Conservation (phyloP, 208 protist species). For the Blechomonas ayalai region DNA sequence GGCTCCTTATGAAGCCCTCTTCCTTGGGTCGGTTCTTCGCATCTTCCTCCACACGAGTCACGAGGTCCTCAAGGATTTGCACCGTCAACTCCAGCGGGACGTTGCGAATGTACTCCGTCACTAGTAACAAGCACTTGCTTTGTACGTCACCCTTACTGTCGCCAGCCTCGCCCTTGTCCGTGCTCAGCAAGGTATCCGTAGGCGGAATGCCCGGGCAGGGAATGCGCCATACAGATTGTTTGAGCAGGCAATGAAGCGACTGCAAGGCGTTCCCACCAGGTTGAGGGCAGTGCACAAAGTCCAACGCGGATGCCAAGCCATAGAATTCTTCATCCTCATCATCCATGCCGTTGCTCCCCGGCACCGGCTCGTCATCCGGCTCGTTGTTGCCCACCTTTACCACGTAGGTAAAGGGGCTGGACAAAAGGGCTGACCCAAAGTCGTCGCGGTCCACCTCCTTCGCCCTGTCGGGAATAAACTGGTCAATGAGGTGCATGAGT, state of each 20-base stretch:
- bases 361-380: slow-evolving; percentile 14
- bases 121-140: slow-evolving; percentile 59
- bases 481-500: slow-evolving; percentile 78
- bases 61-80: slow-evolving; percentile 55
- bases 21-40: neutral
- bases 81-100: slow-evolving; percentile 76
- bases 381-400: slow-evolving; percentile 57
- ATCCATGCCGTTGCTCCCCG: neutral
- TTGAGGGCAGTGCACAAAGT: slow-evolving; percentile 39
- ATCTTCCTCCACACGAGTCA: slow-evolving; percentile 37
- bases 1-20: neutral
- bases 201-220: slow-evolving; percentile 55
- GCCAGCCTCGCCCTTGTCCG: slow-evolving; percentile 1
- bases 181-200: slow-evolving; percentile 46
- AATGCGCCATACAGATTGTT: slow-evolving; percentile 54
- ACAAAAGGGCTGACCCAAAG: slow-evolving; percentile 41
- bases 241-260: slow-evolving; percentile 41
- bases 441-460: slow-evolving; percentile 84
- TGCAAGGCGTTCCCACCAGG: slow-evolving; percentile 25
- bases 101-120: slow-evolving; percentile 82
- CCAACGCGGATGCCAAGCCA: slow-evolving; percentile 60
- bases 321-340: slow-evolving; percentile 78
- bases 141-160: slow-evolving; percentile 4
- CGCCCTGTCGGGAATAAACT: slow-evolving; percentile 75
- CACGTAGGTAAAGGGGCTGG: slow-evolving; percentile 67